Evolutionary conservation across 352 stramenopile species (phyloP).

Genomic region (Pythium phragmiticola): DNA sequence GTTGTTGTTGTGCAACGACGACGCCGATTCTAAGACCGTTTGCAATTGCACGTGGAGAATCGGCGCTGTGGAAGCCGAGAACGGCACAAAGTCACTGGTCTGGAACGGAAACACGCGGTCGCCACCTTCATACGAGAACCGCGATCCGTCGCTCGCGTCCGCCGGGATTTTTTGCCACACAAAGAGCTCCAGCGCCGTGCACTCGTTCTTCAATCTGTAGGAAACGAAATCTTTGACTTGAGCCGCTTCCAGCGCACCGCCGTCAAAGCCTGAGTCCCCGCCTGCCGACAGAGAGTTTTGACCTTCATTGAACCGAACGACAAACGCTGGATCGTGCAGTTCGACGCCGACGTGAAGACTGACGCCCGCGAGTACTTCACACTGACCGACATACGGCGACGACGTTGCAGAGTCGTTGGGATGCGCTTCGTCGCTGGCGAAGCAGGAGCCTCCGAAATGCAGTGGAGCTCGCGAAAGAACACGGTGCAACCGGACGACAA

Average conservation of each 20-base stretch:
- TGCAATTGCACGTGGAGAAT: conserved; percentile 77
- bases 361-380: conserved; percentile 19
- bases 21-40: conserved; percentile 48
- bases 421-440: conserved; percentile 31
- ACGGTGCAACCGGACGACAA: conserved; percentile 70
- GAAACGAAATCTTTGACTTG: conserved; percentile 67
- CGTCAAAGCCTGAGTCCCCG: conserved; percentile 5
- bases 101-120: conserved; percentile 75
- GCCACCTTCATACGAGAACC: conserved; percentile 50
- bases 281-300: conserved; percentile 2
- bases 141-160: conserved; percentile 38
- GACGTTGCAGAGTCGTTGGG: conserved; percentile 5
- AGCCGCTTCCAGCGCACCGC: conserved; percentile 8
- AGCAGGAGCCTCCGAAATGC: conserved; percentile 28
- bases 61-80: conserved; percentile 58
- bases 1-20: conserved; percentile 17
- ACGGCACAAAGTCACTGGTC: conserved; percentile 79
- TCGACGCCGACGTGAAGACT: conserved; percentile 73
- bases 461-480: conserved; percentile 37
- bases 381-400: conserved; percentile 23
- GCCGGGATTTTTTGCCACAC: conserved; percentile 81
- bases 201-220: conserved; percentile 84
- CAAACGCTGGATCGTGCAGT: conserved; percentile 68
- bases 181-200: conserved; percentile 67
- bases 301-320: conserved; percentile 31